Conservation (phyloP, 2,329 filamentous ascomycete species). For the Ceratocystis albifundus region DNA sequence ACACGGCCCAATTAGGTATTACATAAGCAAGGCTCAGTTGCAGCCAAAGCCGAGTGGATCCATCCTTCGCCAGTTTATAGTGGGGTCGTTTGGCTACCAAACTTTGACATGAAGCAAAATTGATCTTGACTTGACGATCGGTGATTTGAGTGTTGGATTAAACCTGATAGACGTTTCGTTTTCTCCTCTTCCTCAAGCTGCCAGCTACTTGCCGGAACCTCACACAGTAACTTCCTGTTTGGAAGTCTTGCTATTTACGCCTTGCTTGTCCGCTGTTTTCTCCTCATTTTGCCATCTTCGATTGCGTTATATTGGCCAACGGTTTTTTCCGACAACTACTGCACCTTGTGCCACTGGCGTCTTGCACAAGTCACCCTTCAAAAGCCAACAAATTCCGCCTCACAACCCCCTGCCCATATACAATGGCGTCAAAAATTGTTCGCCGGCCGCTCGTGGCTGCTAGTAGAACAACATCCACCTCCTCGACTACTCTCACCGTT, state of each 20-base stretch:
- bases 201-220: background rate
- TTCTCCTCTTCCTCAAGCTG: background rate
- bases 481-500: conserved; percentile 27
- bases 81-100: conserved; percentile 14
- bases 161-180: conserved; percentile 3
- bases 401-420: background rate
- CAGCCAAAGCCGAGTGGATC: background rate
- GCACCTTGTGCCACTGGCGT: background rate
- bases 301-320: background rate
- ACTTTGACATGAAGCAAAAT: conserved; percentile 18
- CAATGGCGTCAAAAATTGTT: conserved; percentile 32
- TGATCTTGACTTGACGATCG: conserved; percentile 11
- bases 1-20: background rate
- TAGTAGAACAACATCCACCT: conserved; percentile 26
- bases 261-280: background rate
- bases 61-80: background rate
- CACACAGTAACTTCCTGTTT: background rate
- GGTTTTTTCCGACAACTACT: background rate
- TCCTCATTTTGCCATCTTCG: background rate
- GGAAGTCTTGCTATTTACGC: background rate
- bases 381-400: background rate
- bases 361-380: background rate
- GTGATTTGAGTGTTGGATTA: conserved; percentile 7
- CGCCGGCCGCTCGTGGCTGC: conserved; percentile 31
- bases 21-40: conserved; percentile 4